These are phyloP conservation scores for Ustilago crameri DNA, from an alignment of 1,284 basidiomycete species.

Conservation along the genomic window DNA sequence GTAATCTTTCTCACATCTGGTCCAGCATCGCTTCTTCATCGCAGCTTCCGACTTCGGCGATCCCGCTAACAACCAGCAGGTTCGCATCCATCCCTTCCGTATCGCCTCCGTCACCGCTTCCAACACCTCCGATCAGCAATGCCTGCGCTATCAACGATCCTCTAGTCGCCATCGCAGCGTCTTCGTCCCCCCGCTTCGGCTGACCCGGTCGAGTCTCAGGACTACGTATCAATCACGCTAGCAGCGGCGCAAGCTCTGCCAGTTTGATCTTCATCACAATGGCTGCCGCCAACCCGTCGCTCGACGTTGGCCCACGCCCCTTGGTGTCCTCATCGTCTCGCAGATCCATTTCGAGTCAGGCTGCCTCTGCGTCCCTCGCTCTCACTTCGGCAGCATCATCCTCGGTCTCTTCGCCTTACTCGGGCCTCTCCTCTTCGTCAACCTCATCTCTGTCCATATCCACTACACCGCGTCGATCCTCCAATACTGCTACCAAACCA, in stretches of 20 bases:
- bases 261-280: slow-evolving; percentile 2
- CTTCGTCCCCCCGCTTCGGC: slow-evolving; percentile 3
- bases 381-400: slow-evolving; percentile 13
- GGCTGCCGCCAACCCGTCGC: slow-evolving; percentile 13
- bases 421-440: slow-evolving; percentile 15
- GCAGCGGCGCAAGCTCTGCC: background rate
- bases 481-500: slow-evolving; percentile 1
- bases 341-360: slow-evolving; percentile 40
- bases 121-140: background rate
- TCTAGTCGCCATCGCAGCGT: slow-evolving; percentile 13
- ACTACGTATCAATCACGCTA: background rate
- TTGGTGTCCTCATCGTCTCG: slow-evolving; percentile 11
- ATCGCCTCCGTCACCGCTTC: background rate
- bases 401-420: slow-evolving; percentile 23
- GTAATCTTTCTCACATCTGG: background rate
- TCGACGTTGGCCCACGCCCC: slow-evolving; percentile 2
- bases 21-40: background rate
- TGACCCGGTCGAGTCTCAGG: background rate
- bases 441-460: slow-evolving; percentile 22
- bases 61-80: no score
- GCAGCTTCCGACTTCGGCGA: no score
- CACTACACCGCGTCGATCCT: slow-evolving; percentile 11
- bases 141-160: background rate
- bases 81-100: background rate
- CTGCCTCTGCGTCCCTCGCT: slow-evolving; percentile 27